Base-by-base conservation (phyloP, 768 basidiomycete genomes). In the Russula foetens region DNA sequence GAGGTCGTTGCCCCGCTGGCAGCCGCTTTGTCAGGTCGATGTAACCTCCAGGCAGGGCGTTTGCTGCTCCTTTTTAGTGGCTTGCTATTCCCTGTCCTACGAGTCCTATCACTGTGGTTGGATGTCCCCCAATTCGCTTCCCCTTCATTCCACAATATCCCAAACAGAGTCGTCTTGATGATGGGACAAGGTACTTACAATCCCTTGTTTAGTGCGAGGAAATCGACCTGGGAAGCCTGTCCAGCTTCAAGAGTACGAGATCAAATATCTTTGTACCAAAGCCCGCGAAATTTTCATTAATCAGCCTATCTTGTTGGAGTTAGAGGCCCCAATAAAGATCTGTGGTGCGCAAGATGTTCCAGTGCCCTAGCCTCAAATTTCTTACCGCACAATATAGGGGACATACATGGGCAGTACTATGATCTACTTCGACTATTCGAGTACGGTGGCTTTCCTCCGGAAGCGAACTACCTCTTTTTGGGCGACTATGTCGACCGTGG, bases 301-400 rank as follows among this genome's bases (percentile, higher is more conserved):
- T 76, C 96, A 99, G 73, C 96, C 96, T 63, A 98, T 98, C 73
- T 79, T 98, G 63, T 82, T 98, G 73, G 96, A 98, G 77, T 80
- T 98, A 67, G 97, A 98, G 75, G 97, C 96, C 53, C 96, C 96
- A 68, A 98, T 99, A 79, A 99, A 99, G 85, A 99, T 99, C 74
- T 98, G 97, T 72, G 96, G 96, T 96, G 66, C 68, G 92, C 78
- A 28, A 54, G 35, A 65, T 57, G 19, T 60, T 64, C 46, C 35
- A 21, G 59, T 44, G 28, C 24, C 47, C 53, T 17, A 23, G 33
- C 29, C 23, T 26, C 21, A 50, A 31, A 35, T 21, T 31, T 19
- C 39, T 31, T 38, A 58, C 57, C 48, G 35, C 59, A 29, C 59
- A 47, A 56, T 53, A 39, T 71, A 97, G 95, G 95, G 72, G 96